Conservation (phyloP, 495 filamentous ascomycete species). For the Hypoxylon fuscum region DNA sequence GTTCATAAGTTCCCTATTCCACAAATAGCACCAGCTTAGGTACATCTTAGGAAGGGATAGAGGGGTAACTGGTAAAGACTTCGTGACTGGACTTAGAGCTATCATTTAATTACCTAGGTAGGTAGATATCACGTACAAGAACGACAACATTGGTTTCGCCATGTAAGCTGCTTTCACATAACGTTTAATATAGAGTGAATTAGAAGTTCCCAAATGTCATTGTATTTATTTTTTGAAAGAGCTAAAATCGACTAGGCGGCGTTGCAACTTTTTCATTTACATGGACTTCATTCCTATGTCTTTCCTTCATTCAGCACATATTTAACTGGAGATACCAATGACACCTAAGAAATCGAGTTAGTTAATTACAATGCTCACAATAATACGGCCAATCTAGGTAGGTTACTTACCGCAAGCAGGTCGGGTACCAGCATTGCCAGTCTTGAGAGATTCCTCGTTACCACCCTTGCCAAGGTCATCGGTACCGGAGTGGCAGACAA, state of each 20-base stretch:
- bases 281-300: conserved; percentile 5
- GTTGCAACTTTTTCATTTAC: conserved; percentile 15
- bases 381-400: not conserved
- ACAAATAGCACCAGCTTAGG: conserved; percentile 18
- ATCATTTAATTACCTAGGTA: not conserved
- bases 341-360: conserved; percentile 64
- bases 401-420: conserved; percentile 85
- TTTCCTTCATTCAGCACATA: not conserved
- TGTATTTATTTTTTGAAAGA: conserved; percentile 23
- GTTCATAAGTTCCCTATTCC: conserved; percentile 15
- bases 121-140: not conserved
- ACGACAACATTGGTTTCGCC: not conserved
- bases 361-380: conserved; percentile 4
- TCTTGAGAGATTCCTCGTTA: conserved; percentile 94
- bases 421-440: conserved; percentile 90
- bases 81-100: not conserved
- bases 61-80: conserved; percentile 3
- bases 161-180: not conserved
- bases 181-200: too few relatives aligned
- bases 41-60: not conserved
- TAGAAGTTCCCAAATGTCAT: too few relatives aligned
- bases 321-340: conserved; percentile 81
- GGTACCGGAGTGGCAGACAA: conserved; percentile 93
- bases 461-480: conserved; percentile 94
- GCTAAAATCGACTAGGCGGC: conserved; percentile 21